Conservation (phyloP, 2,329 filamentous ascomycete genomes). For the Coniochaeta ligniaria region DNA sequence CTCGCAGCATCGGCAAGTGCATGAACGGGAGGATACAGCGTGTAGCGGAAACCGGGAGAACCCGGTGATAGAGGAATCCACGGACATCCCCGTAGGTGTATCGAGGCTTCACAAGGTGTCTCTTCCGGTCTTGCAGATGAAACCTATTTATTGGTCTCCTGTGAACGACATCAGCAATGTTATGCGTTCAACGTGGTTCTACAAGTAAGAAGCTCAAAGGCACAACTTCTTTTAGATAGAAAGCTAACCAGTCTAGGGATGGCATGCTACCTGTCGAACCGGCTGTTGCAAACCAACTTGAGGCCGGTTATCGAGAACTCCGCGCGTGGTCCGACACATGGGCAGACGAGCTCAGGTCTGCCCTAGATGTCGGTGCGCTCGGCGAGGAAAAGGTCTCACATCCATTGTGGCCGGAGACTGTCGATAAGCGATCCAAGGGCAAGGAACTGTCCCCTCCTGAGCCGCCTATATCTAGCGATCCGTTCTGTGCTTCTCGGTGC, state of each 20-base stretch:
- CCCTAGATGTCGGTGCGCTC: slow-evolving; percentile 78
- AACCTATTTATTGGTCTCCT: slow-evolving; percentile 96
- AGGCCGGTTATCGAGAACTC: slow-evolving; percentile 82
- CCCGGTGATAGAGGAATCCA: slow-evolving; percentile 12
- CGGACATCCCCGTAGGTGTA: slow-evolving; percentile 74
- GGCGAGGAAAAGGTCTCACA: slow-evolving; percentile 90
- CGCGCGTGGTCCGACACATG: slow-evolving; percentile 88
- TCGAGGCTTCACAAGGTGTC: slow-evolving; percentile 87
- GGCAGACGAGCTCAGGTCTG: slow-evolving; percentile 84
- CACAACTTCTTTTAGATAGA: not conserved
- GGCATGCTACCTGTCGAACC: slow-evolving; percentile 87
- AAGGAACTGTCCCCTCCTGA: slow-evolving; percentile 23
- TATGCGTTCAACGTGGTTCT: slow-evolving; percentile 90
- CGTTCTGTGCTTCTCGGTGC: slow-evolving; percentile 53
- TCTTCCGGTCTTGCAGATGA: slow-evolving; percentile 78
- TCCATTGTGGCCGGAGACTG: slow-evolving; percentile 66
- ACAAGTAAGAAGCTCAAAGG: slow-evolving; percentile 43
- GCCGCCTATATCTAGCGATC: slow-evolving; percentile 41
- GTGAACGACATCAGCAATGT: slow-evolving; percentile 83
- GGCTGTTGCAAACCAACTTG: slow-evolving; percentile 81
- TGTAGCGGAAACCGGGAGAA: not conserved
- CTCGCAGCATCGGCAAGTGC: not conserved
- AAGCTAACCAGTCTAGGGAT: slow-evolving; percentile 38
- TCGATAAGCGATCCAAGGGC: slow-evolving; percentile 24
- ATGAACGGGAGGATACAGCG: slow-evolving; percentile 14